These are phyloP conservation scores for Rauvolfia tetraphylla DNA, from an alignment of 257 asterid species.

Conservation along the genomic window DNA sequence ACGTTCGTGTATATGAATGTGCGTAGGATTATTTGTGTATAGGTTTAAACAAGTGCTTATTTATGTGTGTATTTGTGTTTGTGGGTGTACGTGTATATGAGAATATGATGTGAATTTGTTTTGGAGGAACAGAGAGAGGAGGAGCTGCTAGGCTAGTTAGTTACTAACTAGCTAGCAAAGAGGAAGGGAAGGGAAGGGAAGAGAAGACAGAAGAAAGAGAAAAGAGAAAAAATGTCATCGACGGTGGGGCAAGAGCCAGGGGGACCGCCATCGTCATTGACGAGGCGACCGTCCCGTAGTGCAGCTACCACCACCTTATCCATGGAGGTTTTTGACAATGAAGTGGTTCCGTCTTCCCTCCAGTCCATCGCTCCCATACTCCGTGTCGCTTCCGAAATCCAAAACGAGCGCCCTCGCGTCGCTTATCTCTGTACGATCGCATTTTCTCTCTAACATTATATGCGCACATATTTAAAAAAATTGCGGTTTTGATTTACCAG, in stretches of 20 bases:
- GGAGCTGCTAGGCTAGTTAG: constrained; percentile 7
- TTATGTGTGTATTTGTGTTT: background rate
- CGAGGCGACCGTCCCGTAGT: constrained; percentile 82
- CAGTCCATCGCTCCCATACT: constrained; percentile 91
- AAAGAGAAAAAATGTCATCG: constrained; percentile 31
- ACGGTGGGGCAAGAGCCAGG: constrained; percentile 28
- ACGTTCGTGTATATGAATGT: background rate
- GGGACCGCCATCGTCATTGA: constrained; percentile 40
- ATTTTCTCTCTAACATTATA: background rate
- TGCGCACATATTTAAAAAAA: background rate
- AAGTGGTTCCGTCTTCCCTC: constrained; percentile 93
- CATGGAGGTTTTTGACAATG: constrained; percentile 90
- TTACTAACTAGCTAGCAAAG: constrained; percentile 5
- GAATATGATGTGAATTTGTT: background rate
- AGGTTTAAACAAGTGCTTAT: background rate
- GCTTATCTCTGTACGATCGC: constrained; percentile 71
- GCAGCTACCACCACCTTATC: constrained; percentile 82
- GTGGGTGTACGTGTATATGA: background rate
- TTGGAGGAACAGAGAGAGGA: constrained; percentile 11
- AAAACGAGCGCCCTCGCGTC: constrained; percentile 83
- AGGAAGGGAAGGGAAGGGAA: background rate
- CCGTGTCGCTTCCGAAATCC: constrained; percentile 84
- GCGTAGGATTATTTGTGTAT: background rate
- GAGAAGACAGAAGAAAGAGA: background rate
- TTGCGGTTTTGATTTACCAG: background rate